Percentiles rank a stretch among this genome's conserved stretches.
Conservation (phyloP, 805 yeast genomes). For the Saitoella complicata region DNA sequence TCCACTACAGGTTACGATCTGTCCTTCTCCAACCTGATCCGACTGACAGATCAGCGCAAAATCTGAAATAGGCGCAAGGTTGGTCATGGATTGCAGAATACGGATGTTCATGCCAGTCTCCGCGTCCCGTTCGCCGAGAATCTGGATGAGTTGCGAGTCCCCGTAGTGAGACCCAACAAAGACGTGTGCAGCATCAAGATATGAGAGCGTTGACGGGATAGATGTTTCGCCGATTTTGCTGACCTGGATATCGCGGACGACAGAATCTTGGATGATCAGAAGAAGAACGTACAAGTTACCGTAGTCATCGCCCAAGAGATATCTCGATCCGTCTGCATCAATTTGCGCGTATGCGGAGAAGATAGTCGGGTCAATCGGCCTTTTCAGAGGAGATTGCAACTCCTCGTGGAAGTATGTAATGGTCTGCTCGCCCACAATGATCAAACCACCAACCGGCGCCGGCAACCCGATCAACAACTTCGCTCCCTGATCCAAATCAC, state of each 20-base stretch:
- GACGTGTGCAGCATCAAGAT: conserved; percentile 10
- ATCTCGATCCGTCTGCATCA: conserved; percentile 9
- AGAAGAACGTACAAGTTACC: conserved; percentile 10
- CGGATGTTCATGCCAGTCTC: conserved; percentile 3
- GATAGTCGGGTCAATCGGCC: conserved; percentile 7
- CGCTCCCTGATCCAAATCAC: conserved; percentile 12
- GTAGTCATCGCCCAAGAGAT: conserved; percentile 11
- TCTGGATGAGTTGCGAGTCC: conserved; percentile 9
- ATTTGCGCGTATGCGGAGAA: conserved; percentile 11
- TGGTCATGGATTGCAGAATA: conserved; percentile 8
- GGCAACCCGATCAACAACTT: conserved; percentile 6
- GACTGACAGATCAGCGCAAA: conserved; percentile 5
- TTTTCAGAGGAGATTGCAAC: neutral
- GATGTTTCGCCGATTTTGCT: conserved; percentile 6
- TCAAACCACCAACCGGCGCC: conserved; percentile 7
- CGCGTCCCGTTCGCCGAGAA: conserved; percentile 5
- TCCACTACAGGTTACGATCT: conserved; percentile 13
- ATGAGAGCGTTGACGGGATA: conserved; percentile 11
- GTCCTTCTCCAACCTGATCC: neutral
- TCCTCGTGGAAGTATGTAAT: conserved; percentile 5
- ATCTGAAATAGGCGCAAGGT: conserved; percentile 14
- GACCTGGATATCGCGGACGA: neutral
- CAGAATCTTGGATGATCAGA: neutral
- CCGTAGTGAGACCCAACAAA: conserved; percentile 14
- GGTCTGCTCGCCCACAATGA: conserved; percentile 11